phyloP scores from a whole-genome alignment of 2,329 filamentous ascomycete species.

The Aureobasidium uvarum region DNA sequence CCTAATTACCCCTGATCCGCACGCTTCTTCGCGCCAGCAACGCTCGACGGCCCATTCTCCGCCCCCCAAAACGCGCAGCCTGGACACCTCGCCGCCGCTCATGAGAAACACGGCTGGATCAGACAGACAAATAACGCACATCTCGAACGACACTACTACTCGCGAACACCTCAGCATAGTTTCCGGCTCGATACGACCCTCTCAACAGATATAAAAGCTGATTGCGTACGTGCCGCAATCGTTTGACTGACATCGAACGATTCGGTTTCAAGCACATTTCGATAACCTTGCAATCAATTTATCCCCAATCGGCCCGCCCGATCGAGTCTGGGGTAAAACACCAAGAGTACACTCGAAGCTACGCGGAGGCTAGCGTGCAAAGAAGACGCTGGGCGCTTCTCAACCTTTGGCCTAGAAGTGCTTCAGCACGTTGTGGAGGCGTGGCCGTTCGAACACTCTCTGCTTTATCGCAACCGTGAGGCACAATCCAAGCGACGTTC shows the following conservation, averaged over 20 bases:
- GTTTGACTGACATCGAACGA: constrained; percentile 12
- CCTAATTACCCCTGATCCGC: constrained; percentile 19
- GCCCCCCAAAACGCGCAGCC: not conserved
- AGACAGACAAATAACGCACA: not conserved
- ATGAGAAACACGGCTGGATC: not conserved
- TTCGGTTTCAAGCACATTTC: constrained; percentile 22
- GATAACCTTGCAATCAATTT: constrained; percentile 14
- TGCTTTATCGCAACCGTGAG: not conserved
- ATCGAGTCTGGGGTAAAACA: constrained; percentile 10
- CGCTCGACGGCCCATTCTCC: not conserved
- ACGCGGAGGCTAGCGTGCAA: constrained; percentile 18
- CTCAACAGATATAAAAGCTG: not conserved
- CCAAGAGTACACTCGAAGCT: not conserved
- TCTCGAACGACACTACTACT: not conserved
- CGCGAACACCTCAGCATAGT: not conserved
- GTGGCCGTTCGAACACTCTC: not conserved
- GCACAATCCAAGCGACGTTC: constrained; percentile 15
- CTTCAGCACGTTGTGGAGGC: constrained; percentile 16
- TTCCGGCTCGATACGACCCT: not conserved
- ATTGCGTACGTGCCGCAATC: not conserved
- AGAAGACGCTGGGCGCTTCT: constrained; percentile 6
- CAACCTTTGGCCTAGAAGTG: constrained; percentile 17
- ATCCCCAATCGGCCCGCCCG: constrained; percentile 10
- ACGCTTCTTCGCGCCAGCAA: not conserved
- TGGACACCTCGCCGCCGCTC: not conserved